Conservation (phyloP, 1,284 basidiomycete species). For the Pholiota adiposa region DNA sequence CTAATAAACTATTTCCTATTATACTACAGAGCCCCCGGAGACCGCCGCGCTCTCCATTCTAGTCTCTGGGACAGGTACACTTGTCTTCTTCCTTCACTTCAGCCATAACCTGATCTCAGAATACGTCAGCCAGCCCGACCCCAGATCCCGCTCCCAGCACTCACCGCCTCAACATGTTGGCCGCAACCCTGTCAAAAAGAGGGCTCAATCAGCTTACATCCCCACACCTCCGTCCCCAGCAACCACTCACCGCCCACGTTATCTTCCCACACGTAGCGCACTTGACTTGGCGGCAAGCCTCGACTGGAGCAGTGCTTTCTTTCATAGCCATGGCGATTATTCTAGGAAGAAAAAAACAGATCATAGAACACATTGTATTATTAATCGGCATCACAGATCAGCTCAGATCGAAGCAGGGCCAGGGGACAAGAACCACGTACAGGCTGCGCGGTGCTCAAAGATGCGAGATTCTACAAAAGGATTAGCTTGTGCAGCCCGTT, state of each 20-base stretch:
- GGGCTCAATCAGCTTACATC: slow-evolving; percentile 12
- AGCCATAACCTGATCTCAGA: slow-evolving; percentile 59
- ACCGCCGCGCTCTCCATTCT: slow-evolving; percentile 33
- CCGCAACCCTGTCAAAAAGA: slow-evolving; percentile 64
- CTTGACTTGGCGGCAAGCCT: slow-evolving; percentile 59
- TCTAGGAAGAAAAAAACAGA: slow-evolving; percentile 2
- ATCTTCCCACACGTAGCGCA: slow-evolving; percentile 71
- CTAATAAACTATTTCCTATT: slow-evolving; percentile 5
- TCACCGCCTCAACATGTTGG: slow-evolving; percentile 63
- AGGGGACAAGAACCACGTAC: slow-evolving; percentile 2
- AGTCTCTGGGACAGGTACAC: slow-evolving; percentile 58
- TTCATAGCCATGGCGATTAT: slow-evolving; percentile 24
- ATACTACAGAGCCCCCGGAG: slow-evolving; percentile 16
- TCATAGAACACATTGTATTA: neutral
- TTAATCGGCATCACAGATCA: slow-evolving; percentile 4
- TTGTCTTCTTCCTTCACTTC: slow-evolving; percentile 70
- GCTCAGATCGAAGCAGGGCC: slow-evolving; percentile 1
- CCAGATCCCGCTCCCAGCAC: slow-evolving; percentile 27
- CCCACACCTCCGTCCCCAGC: slow-evolving; percentile 2
- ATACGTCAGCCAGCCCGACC: slow-evolving; percentile 15
- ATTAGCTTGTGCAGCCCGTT: neutral
- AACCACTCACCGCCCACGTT: slow-evolving; percentile 69
- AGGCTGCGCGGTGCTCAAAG: neutral
- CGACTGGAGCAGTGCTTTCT: slow-evolving; percentile 41
- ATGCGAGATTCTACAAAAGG: neutral